phyloP scores from a whole-genome alignment of 495 filamentous ascomycete species.

The Neurospora sp. region DNA sequence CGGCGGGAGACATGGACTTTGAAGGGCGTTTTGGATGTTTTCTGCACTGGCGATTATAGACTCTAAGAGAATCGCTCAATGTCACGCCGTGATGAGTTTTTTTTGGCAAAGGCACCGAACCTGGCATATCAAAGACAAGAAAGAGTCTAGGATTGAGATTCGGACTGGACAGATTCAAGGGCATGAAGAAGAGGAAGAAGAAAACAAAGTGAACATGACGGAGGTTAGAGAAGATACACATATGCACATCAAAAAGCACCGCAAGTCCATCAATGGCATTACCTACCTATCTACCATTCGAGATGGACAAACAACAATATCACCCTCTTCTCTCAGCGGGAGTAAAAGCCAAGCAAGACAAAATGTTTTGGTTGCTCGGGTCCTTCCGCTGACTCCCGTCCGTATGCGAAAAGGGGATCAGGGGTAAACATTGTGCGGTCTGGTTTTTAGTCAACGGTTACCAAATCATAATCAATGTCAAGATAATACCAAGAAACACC shows the following conservation, averaged over 20 bases:
- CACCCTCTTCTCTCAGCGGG: background rate
- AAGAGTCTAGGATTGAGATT: background rate
- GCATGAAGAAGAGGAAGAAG: background rate
- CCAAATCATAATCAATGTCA: background rate
- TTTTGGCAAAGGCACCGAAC: background rate
- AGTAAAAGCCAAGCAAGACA: background rate
- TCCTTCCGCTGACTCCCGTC: background rate
- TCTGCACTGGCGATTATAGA: background rate
- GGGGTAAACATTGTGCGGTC: background rate
- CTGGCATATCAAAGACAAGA: background rate
- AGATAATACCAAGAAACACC: background rate
- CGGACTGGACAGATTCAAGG: background rate
- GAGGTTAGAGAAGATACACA: background rate
- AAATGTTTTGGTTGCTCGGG: background rate
- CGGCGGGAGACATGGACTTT: background rate
- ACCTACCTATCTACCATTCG: background rate
- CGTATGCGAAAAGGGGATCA: background rate
- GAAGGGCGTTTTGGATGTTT: background rate
- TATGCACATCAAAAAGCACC: too few species aligned
- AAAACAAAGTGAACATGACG: background rate
- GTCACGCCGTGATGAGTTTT: background rate
- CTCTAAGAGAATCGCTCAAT: background rate
- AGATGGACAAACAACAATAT: background rate
- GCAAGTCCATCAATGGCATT: background rate
- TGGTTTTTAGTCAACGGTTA: background rate